Base-by-base conservation (phyloP, 345 rosid genomes). In the Passiflora organensis region DNA sequence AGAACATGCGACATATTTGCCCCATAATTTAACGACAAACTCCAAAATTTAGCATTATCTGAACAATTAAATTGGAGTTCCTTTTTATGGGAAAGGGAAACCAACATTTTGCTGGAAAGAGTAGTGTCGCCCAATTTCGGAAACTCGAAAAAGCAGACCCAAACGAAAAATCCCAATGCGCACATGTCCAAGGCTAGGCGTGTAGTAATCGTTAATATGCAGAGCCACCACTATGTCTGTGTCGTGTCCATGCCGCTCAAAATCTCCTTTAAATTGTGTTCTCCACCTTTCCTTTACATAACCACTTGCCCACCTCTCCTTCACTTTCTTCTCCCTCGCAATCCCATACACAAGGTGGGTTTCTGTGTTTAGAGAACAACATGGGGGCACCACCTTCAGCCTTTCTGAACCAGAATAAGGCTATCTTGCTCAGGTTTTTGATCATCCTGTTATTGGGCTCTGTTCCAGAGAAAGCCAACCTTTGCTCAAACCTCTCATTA, bases 181-280 rank as follows among this genome's bases (percentile, higher is more conserved):
- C n/a, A n/a, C n/a, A n/a, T n/a, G n/a, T n/a, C n/a, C n/a, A n/a
- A n/a, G n/a, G n/a, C n/a, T n/a, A n/a, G n/a, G n/a, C n/a, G n/a
- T n/a, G n/a, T n/a, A n/a, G n/a, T n/a, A n/a, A n/a, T n/a, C n/a
- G n/a, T n/a, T n/a, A n/a, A n/a, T n/a, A n/a, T n/a, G n/a, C n/a
- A n/a, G n/a, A n/a, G n/a, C n/a, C n/a, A n/a, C n/a, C n/a, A n/a
- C n/a, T 57, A 48, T 67, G 64, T 51, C 56, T 28, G 43, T 39
- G 16, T 53, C 58, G 45, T 22, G 63, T 73, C 78, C 49, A 73
- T 79, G 82, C 82, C 69, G 67, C 85, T 81, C 73, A 67, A 73
- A 71, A 60, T 28, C 69, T 66, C 78, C 97, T 86, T 81, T 84
- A 84, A 78, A 89, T 78, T 70, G 79, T 60, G 80, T 38, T 54